These are phyloP conservation scores for Corymbia citriodora DNA, from an alignment of 441 rosid species.

Conservation along the genomic window DNA sequence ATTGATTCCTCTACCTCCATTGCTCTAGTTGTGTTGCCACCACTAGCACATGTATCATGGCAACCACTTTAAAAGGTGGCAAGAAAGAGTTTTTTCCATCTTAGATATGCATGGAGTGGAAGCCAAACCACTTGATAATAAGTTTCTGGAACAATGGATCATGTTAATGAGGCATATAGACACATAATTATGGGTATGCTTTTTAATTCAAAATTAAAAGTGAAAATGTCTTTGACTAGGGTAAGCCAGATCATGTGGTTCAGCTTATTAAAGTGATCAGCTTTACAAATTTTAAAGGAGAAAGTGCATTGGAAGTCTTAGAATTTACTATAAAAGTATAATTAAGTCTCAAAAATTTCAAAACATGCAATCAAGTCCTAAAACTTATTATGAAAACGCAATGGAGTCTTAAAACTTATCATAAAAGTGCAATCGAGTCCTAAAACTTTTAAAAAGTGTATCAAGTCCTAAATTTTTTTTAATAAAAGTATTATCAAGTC, in stretches of 20 bases:
- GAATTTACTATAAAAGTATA: not conserved
- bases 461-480: not conserved
- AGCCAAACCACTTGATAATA: not conserved
- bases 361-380: not conserved
- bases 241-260: not conserved
- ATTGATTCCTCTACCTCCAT: not conserved
- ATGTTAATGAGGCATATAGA: not conserved
- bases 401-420: too few species aligned
- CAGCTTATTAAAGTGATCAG: not conserved
- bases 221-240: not conserved
- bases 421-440: not conserved
- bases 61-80: not conserved
- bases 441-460: too few species aligned
- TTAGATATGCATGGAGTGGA: not conserved
- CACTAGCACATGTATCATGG: not conserved
- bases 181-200: not conserved
- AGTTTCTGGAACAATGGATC: not conserved
- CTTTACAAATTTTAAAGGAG: not conserved
- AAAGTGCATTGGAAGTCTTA: not conserved
- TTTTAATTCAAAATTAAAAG: too few species aligned
- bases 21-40: not conserved
- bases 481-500: too few species aligned
- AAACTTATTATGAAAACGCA: rapidly evolving
- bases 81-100: not conserved
- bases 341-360: too few species aligned